These are phyloP conservation scores for Yamadazyma spencermartinsiae DNA, from an alignment of 1,139 yeast species.

Conservation along the genomic window DNA sequence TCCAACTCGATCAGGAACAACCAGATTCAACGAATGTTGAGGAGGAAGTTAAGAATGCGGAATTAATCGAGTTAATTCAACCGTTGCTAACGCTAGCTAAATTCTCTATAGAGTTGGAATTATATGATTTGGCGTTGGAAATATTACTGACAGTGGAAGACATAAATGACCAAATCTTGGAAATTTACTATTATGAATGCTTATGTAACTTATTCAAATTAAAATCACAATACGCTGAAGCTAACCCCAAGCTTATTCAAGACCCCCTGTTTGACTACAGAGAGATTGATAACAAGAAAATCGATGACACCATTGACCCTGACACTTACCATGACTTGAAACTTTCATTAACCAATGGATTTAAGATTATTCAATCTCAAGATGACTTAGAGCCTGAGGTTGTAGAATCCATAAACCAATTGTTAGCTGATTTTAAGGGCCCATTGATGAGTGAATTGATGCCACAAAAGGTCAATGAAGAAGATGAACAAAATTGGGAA, in stretches of 20 bases:
- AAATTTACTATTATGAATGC: conserved; percentile 79
- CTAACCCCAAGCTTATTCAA: conserved; percentile 8
- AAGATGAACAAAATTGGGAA: conserved; percentile 43
- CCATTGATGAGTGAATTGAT: conserved; percentile 48
- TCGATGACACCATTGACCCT: conserved; percentile 22
- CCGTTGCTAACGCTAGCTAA: conserved; percentile 71
- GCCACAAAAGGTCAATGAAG: conserved; percentile 43
- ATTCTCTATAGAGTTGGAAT: conserved; percentile 74
- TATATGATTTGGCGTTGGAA: conserved; percentile 62
- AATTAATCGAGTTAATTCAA: conserved; percentile 63
- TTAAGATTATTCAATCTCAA: conserved; percentile 46
- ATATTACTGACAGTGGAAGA: conserved; percentile 66
- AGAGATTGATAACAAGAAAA: conserved; percentile 26
- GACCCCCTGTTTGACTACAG: conserved; percentile 46
- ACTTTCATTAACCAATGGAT: conserved; percentile 57
- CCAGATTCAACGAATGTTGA: conserved; percentile 11
- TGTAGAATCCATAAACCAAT: conserved; percentile 47
- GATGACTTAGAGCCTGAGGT: conserved; percentile 54
- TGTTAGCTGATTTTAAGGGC: conserved; percentile 62
- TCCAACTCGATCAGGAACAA: conserved; percentile 48
- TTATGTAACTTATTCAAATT: conserved; percentile 66
- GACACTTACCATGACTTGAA: conserved; percentile 47
- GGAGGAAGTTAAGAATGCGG: conserved; percentile 23
- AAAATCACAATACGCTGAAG: conserved; percentile 28
- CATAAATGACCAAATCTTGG: conserved; percentile 80